Evolutionary conservation across 164 flowering plant genomes (phyloP), one percentile per base, ranked within the genome.

Genomic region (Sedum album): DNA sequence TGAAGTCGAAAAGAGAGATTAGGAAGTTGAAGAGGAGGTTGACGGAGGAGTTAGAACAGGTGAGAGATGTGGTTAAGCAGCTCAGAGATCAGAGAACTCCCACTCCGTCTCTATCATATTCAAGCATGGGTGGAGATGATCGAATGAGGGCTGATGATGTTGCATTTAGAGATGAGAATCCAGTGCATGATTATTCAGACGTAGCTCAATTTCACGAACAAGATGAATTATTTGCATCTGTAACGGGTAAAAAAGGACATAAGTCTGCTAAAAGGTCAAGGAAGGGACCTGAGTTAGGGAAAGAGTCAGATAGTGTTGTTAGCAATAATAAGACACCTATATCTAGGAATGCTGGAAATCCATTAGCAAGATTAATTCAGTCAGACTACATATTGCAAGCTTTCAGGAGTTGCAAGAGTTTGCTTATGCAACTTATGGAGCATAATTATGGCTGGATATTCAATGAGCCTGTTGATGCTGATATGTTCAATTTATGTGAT

Each of bases 391-490:
- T 65, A 28, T 62, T 39, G 63, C 76, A 66, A 70, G 76, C 67
- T 23, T 78, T 81, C 48, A 86, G 76, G 80, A 80, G 65, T 49
- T 86, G 96, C 68, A 65, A 70, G 55, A 74, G 60, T 60, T 65
- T 89, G 77, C 83, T 91, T 18, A 57, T 71, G 31, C 82, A 77
- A 69, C 77, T 91, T 76, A 86, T 89, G 89, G 86, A 84, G 78
- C 97, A 91, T 75, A 81, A 85, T 68, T 73, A 73, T 74, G 88
- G 84, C 30, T 91, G 97, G 97, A 87, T 91, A 55, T 91, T 91
- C 68, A 84, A 85, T 69, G 72, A 63, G 11, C 93, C 97, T 0
- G 97, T 91, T 41, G 86, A 91, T 71, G 91, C 75, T 13, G 78
- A 84, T 73, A 78, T 68, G 17, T 83, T 87, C 49, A 85, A 85